These are phyloP conservation scores for Tubosaeta sp. DNA, from an alignment of 768 basidiomycete species.

Conservation along the genomic window DNA sequence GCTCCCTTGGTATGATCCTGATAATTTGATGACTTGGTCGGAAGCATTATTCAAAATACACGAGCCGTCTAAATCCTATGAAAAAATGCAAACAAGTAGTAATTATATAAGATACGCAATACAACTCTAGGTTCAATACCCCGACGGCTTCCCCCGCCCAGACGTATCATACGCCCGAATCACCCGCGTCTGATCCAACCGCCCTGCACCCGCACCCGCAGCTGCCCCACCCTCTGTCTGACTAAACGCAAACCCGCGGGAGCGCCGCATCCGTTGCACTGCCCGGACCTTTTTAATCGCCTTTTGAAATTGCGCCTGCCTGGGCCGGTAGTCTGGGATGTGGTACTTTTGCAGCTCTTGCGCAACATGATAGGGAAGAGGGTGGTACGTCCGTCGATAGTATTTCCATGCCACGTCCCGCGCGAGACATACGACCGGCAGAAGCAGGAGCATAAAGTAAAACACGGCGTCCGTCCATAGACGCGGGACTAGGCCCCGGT, in stretches of 20 bases:
- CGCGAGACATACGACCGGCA: slow-evolving; percentile 80
- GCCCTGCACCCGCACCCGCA: background rate
- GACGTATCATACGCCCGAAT: slow-evolving; percentile 89
- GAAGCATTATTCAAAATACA: background rate
- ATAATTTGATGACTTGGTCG: too few species aligned
- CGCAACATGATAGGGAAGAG: slow-evolving; percentile 94
- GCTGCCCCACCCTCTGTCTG: slow-evolving; percentile 79
- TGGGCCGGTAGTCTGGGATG: slow-evolving; percentile 91
- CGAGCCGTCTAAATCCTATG: background rate
- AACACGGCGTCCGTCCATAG: slow-evolving; percentile 88
- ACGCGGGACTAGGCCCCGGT: slow-evolving; percentile 81
- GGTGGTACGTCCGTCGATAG: slow-evolving; percentile 86
- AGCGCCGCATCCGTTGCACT: slow-evolving; percentile 93
- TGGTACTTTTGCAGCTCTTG: slow-evolving; percentile 99
- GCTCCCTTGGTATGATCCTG: too few species aligned
- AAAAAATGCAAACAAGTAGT: background rate
- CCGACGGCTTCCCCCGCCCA: slow-evolving; percentile 65
- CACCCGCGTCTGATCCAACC: slow-evolving; percentile 82
- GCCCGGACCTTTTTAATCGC: slow-evolving; percentile 99
- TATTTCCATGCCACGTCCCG: slow-evolving; percentile 98
- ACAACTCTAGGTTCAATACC: slow-evolving; percentile 46
- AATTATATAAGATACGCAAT: background rate
- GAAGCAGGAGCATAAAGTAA: slow-evolving; percentile 80
- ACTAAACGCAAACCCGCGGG: slow-evolving; percentile 96
- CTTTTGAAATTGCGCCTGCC: slow-evolving; percentile 99